A percentile compares a stretch with the other conserved stretches of the same genome.
Conservation (phyloP, 1,139 yeast species). For the Scheffersomyces stambukii region DNA sequence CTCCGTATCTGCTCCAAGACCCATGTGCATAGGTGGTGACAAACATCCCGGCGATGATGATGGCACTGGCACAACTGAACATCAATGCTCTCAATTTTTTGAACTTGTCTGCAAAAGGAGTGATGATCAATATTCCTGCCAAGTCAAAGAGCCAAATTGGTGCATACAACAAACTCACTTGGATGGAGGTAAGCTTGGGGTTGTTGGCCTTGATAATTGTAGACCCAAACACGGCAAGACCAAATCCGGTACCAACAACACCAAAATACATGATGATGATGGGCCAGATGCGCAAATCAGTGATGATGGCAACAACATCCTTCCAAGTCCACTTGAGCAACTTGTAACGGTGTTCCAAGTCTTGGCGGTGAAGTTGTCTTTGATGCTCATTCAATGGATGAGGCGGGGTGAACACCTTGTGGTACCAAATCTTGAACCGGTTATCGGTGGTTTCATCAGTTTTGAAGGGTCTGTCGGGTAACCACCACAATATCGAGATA, state of each 20-base stretch:
- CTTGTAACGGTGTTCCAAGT: slow-evolving; percentile 46
- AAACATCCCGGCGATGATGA: slow-evolving; percentile 70
- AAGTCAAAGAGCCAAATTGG: slow-evolving; percentile 89
- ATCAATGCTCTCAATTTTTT: slow-evolving; percentile 55
- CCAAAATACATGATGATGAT: slow-evolving; percentile 85
- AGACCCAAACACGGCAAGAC: slow-evolving; percentile 81
- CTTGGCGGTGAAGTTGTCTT: slow-evolving; percentile 54
- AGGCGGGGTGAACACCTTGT: slow-evolving; percentile 29
- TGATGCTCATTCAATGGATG: slow-evolving; percentile 56
- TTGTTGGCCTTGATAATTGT: slow-evolving; percentile 69
- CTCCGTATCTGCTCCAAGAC: slow-evolving; percentile 75
- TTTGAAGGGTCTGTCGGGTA: slow-evolving; percentile 64
- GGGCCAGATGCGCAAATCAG: slow-evolving; percentile 75
- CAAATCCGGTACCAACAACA: slow-evolving; percentile 85
- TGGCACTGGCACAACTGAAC: slow-evolving; percentile 56
- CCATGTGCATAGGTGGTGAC: slow-evolving; percentile 75
- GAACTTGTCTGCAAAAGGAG: slow-evolving; percentile 76
- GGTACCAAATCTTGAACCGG: slow-evolving; percentile 16
- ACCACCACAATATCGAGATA: slow-evolving; percentile 70
- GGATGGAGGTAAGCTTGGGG: slow-evolving; percentile 60
- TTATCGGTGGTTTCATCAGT: slow-evolving; percentile 12
- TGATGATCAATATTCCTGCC: slow-evolving; percentile 68
- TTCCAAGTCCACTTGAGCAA: slow-evolving; percentile 54
- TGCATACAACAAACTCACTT: slow-evolving; percentile 73
- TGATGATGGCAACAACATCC: slow-evolving; percentile 54